Evolutionary conservation across 2,329 filamentous ascomycete species (phyloP).

Genomic region (Pestalotiopsis sp.): DNA sequence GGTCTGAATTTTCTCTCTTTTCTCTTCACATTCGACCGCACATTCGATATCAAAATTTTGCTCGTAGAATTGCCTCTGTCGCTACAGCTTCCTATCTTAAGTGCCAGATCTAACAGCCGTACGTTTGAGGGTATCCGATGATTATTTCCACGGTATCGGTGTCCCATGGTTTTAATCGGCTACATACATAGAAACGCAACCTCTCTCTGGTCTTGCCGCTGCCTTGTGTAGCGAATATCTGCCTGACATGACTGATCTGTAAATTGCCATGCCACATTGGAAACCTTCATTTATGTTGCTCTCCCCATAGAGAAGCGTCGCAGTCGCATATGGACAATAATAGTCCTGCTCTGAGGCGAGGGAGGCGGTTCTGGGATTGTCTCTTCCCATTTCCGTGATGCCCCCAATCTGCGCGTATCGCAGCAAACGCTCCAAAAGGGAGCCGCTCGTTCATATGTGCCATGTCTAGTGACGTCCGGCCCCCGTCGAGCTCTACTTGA

Average conservation of each 20-base stretch:
- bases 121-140: constrained; percentile 38
- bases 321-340: too few species aligned
- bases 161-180: constrained; percentile 39
- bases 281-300: not conserved
- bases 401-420: too few species aligned
- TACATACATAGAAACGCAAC: constrained; percentile 23
- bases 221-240: not conserved
- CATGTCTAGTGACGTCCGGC: not conserved
- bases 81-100: constrained; percentile 28
- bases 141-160: constrained; percentile 28
- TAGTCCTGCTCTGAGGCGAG: too few species aligned
- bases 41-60: constrained; percentile 31
- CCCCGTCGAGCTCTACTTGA: not conserved
- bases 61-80: constrained; percentile 29
- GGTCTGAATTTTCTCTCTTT: constrained; percentile 15
- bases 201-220: not conserved
- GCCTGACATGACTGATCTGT: not conserved
- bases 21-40: constrained; percentile 38
- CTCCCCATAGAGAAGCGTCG: not conserved
- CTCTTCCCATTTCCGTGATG: too few species aligned
- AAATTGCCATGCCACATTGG: not conserved
- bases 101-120: constrained; percentile 37
- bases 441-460: too few species aligned
- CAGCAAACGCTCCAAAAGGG: too few species aligned
- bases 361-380: too few species aligned